Conservation (phyloP, 2,329 filamentous ascomycete genomes). For the Cordyceps javanica region DNA sequence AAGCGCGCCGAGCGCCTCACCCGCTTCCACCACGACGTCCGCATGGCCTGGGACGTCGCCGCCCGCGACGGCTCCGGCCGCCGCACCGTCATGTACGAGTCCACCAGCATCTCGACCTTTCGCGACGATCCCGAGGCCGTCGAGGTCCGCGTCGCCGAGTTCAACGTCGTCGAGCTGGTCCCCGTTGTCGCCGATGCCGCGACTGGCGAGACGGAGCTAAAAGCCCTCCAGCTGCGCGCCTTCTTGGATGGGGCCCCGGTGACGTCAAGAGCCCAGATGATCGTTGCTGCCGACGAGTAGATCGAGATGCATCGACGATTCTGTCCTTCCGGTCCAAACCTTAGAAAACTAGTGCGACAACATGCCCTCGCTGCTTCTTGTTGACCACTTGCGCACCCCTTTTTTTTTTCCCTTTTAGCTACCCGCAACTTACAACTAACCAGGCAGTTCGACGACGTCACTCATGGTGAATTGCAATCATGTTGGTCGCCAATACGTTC, state of each 20-base stretch:
- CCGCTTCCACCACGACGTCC: conserved; percentile 11
- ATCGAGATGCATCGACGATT: background rate
- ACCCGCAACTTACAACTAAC: background rate
- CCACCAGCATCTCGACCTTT: conserved; percentile 9
- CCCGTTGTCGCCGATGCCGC: background rate
- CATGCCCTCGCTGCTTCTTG: background rate
- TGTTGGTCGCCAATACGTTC: no score
- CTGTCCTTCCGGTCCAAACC: background rate
- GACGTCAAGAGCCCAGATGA: conserved; percentile 11
- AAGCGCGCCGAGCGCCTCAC: conserved; percentile 7
- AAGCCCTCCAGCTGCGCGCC: conserved; percentile 7
- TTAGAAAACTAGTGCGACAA: background rate
- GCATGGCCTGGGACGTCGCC: conserved; percentile 10
- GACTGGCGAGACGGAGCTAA: background rate
- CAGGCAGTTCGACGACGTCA: background rate
- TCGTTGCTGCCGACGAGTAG: conserved; percentile 5
- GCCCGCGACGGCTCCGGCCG: conserved; percentile 2
- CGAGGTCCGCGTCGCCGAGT: conserved; percentile 11
- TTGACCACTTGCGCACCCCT: background rate
- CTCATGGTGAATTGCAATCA: background rate
- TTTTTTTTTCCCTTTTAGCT: background rate
- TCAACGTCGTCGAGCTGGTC: conserved; percentile 12
- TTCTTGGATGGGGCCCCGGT: conserved; percentile 12
- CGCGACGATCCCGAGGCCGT: conserved; percentile 8
- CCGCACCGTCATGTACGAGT: conserved; percentile 14